A percentile compares a stretch with the other conserved stretches of the same genome.
Conservation (phyloP, 371 early-diverging fungal species). For the Batrachochytrium dendrobatidis region DNA sequence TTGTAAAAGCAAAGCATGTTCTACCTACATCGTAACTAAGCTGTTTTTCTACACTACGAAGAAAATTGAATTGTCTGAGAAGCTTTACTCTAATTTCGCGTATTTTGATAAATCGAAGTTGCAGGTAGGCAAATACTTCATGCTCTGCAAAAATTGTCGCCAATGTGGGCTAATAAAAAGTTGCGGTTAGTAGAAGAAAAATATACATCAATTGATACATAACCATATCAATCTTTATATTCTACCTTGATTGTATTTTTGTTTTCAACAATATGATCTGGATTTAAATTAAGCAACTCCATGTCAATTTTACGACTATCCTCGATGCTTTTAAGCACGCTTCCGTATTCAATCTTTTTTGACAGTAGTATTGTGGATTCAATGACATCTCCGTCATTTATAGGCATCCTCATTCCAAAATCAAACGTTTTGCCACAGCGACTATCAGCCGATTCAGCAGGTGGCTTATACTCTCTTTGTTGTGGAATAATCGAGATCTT, state of each 20-base stretch:
- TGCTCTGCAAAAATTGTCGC: conserved; percentile 45
- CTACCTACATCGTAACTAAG: conserved; percentile 26
- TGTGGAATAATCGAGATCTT: conserved; percentile 12
- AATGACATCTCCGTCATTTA: conserved; percentile 14
- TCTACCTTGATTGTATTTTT: conserved; percentile 12
- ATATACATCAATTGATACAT: not conserved
- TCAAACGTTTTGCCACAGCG: conserved; percentile 29
- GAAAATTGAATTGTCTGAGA: conserved; percentile 43
- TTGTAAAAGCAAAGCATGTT: too few relatives aligned
- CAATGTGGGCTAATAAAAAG: conserved; percentile 26
- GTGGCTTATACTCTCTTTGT: conserved; percentile 6
- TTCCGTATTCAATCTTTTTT: conserved; percentile 35
- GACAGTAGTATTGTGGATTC: conserved; percentile 28
- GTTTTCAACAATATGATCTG: conserved; percentile 4
- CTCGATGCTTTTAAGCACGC: conserved; percentile 28
- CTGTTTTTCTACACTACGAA: conserved; percentile 41
- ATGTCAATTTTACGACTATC: conserved; percentile 33
- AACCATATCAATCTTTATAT: too few relatives aligned
- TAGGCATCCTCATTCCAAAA: conserved; percentile 34
- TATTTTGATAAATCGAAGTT: conserved; percentile 33
- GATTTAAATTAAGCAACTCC: conserved; percentile 26
- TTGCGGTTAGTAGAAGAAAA: not conserved
- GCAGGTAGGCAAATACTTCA: conserved; percentile 38
- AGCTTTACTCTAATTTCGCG: conserved; percentile 32
- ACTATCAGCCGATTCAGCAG: conserved; percentile 6